phyloP scores from a whole-genome alignment of 495 filamentous ascomycete genomes.

The Penicillium roqueforti region DNA sequence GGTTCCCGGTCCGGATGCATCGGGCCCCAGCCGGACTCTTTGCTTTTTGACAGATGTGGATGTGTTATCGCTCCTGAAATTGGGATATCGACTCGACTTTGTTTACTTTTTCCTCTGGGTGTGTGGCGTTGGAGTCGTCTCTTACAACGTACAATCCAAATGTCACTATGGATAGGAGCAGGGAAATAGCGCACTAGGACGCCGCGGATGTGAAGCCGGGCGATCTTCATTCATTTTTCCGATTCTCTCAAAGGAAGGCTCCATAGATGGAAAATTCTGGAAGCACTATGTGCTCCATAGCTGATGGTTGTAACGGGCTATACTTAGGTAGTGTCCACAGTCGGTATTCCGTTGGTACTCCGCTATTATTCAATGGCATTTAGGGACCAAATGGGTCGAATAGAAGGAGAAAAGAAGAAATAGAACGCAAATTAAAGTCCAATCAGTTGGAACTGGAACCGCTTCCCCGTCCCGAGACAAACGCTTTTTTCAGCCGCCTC shows the following conservation, averaged over 20 bases:
- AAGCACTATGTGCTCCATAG: constrained; percentile 17
- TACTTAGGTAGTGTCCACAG: constrained; percentile 2
- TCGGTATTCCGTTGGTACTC: constrained; percentile 9
- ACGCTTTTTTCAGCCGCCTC: constrained; percentile 6
- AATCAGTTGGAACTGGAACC: not conserved
- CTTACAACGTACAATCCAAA: constrained; percentile 1
- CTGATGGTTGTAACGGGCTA: not conserved
- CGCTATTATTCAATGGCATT: not conserved
- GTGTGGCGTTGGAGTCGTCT: not conserved
- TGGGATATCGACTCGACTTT: not conserved
- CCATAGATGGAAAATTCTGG: constrained; percentile 26
- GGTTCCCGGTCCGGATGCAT: constrained; percentile 3
- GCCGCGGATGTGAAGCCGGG: constrained; percentile 28
- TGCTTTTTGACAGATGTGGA: constrained; percentile 7
- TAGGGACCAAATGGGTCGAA: not conserved
- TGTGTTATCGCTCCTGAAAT: constrained; percentile 5
- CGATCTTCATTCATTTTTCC: constrained; percentile 17
- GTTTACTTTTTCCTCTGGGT: not conserved
- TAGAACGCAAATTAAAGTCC: not conserved
- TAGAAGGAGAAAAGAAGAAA: not conserved
- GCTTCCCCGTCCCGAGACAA: constrained; percentile 6
- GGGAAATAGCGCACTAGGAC: constrained; percentile 14
- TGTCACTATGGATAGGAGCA: constrained; percentile 3
- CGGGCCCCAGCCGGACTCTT: constrained; percentile 1
- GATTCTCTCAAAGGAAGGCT: constrained; percentile 5